Conservation (phyloP, 371 early-diverging fungal genomes). For the Mycotypha africana region DNA sequence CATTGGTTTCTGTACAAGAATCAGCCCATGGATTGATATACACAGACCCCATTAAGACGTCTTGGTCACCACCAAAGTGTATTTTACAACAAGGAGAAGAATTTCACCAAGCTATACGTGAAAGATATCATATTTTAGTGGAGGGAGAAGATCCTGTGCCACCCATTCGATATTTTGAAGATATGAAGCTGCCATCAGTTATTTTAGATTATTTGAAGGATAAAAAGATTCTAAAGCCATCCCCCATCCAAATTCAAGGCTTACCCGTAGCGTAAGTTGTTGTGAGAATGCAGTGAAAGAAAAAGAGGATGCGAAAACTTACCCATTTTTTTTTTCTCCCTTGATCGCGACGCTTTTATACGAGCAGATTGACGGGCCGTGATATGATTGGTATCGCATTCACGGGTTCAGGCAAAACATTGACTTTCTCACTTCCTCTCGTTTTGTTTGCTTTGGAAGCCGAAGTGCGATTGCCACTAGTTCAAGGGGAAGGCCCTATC, state of each 20-base stretch:
- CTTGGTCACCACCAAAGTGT: conserved; percentile 80
- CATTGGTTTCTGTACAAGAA: conserved; percentile 80
- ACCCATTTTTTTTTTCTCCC: no score
- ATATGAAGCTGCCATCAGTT: conserved; percentile 74
- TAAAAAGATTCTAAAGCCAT: conserved; percentile 86
- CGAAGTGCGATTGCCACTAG: conserved; percentile 71
- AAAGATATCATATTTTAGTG: conserved; percentile 67
- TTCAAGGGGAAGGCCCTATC: conserved; percentile 88
- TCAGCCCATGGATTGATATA: conserved; percentile 84
- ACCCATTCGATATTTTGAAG: conserved; percentile 68
- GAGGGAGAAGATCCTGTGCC: conserved; percentile 74
- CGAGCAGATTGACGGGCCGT: conserved; percentile 71
- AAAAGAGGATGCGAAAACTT: neutral
- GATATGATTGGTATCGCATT: conserved; percentile 96
- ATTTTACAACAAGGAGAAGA: conserved; percentile 53
- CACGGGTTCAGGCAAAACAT: conserved; percentile 99
- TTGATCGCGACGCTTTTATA: no score
- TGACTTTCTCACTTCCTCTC: conserved; percentile 92
- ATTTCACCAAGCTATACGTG: conserved; percentile 48
- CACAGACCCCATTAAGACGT: conserved; percentile 79
- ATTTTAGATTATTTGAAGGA: conserved; percentile 78
- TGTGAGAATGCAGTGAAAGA: no score
- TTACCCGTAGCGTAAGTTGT: conserved; percentile 63
- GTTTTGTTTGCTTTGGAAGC: conserved; percentile 79
- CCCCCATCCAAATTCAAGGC: conserved; percentile 98